Percentiles rank a stretch among this genome's conserved stretches.
phyloP scores from a whole-genome alignment of 1,284 basidiomycete genomes.

The Moesziomyces parantarcticus region DNA sequence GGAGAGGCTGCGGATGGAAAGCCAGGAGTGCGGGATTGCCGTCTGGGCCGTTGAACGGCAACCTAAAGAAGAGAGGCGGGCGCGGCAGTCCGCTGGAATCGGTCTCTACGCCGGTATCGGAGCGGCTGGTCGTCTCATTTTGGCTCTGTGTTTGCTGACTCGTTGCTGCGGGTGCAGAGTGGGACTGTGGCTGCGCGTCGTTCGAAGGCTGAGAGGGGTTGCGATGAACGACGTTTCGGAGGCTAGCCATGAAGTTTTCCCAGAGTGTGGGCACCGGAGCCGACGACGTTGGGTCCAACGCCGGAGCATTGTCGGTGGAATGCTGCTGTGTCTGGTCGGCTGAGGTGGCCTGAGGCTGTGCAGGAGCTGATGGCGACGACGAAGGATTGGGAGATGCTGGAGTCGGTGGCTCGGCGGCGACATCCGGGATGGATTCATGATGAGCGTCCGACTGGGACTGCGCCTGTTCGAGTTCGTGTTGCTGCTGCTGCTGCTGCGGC shows the following conservation, averaged over 20 bases:
- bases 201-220: conserved; percentile 1
- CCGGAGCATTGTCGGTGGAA: background rate
- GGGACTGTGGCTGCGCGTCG: background rate
- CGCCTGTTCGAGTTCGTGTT: background rate
- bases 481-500: conserved; percentile 4
- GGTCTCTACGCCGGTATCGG: background rate
- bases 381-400: conserved; percentile 1
- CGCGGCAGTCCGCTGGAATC: conserved; percentile 4
- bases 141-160: background rate
- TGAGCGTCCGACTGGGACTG: background rate
- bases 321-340: background rate
- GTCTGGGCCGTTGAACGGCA: conserved; percentile 46
- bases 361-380: background rate
- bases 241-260: conserved; percentile 37
- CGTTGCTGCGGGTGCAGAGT: background rate
- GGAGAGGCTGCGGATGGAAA: conserved; percentile 48
- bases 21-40: conserved; percentile 51
- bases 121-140: background rate
- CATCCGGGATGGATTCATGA: too few species aligned
- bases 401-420: background rate
- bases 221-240: conserved; percentile 21
- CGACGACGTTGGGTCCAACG: background rate
- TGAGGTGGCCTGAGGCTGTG: background rate
- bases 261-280: conserved; percentile 24
- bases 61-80: conserved; percentile 45